A percentile compares a stretch with the other conserved stretches of the same genome.
Conservation (phyloP, 2,329 filamentous ascomycete species). For the Endocalyx cinctus region DNA sequence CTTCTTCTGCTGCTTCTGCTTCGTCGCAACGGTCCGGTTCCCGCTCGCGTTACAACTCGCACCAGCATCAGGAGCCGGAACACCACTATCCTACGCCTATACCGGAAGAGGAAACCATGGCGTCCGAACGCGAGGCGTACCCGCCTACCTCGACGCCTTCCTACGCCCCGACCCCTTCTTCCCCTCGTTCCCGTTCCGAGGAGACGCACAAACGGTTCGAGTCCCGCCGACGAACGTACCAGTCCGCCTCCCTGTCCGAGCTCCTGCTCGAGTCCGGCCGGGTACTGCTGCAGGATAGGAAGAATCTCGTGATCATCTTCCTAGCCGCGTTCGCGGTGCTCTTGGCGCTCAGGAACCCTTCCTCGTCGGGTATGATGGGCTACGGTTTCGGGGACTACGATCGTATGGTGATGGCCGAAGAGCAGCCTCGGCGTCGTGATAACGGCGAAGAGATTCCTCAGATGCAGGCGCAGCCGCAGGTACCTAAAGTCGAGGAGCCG, state of each 20-base stretch:
- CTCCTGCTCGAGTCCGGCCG: slow-evolving; percentile 49
- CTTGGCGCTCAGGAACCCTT: slow-evolving; percentile 36
- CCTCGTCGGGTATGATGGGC: slow-evolving; percentile 11
- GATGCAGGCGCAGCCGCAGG: no score
- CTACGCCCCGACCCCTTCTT: slow-evolving; percentile 19
- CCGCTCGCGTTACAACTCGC: no score
- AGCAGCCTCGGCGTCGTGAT: background rate
- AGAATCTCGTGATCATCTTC: slow-evolving; percentile 53
- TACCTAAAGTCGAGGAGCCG: no score
- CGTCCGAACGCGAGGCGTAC: slow-evolving; percentile 9
- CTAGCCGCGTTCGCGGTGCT: slow-evolving; percentile 51
- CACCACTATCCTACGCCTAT: no score
- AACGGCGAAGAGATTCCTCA: background rate
- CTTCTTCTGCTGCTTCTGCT: no score
- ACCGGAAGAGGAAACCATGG: no score
- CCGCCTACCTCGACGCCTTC: slow-evolving; percentile 15
- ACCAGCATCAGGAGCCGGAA: slow-evolving; percentile 1
- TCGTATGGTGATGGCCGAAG: no score
- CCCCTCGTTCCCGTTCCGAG: slow-evolving; percentile 19
- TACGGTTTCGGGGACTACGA: no score
- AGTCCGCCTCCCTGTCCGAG: slow-evolving; percentile 47
- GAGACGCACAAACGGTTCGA: slow-evolving; percentile 28
- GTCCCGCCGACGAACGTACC: slow-evolving; percentile 24
- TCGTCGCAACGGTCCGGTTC: no score
- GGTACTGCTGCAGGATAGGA: slow-evolving; percentile 52